Base-by-base conservation (phyloP, 1,284 basidiomycete species). In the Cystobasidiaceae sp. region DNA sequence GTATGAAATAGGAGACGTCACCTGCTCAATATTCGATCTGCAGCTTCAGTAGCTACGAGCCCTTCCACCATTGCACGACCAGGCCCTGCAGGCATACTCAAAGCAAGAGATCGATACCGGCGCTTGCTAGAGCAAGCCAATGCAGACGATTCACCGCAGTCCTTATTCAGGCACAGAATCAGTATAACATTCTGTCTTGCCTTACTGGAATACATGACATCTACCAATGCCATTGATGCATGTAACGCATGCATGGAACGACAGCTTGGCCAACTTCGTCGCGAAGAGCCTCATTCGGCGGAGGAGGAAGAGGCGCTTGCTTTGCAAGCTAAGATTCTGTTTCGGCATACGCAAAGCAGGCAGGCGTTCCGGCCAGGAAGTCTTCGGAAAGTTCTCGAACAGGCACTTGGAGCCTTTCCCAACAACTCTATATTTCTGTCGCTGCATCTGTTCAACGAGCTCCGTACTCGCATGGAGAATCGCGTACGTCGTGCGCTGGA, bases 381-480 rank as follows among this genome's bases (percentile, higher is more conserved):
- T 25, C 77, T 90, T 33, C 81, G 88, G 27, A 81, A 83, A 33
- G 79, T 86, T 32, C 81, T 83, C n/a, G 81, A 82, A 66, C 73
- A 74, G 21, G 86, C 85, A 0, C 75, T 89, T 41, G 78, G 80
- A 48, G 70, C 75, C 58, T 89, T 86, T 74, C 85, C 86, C 1
- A 83, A 80, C 75, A 90, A 91, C 75, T 87, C 86, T 1, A 78
- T 87, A 23, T 79, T 90, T 48, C 73, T 91, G n/a, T 85, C 84
- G 3, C 76, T 90, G 68, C 89, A 90, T 74, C 77, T 91, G 66
- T 87, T 90, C 75, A 83, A 82, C 41, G 86, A 67, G 72, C 67
- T 75, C 0, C 71, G 75, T 1, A 75, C 74, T 25, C 70, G 78
- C 39, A 75, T 79, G 4, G 76, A 79, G 51, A 87, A 90, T 75